Evolutionary conservation across 441 rosid genomes (phyloP), one percentile per base, ranked within the genome.

Genomic region (Raphanus hybrid): DNA sequence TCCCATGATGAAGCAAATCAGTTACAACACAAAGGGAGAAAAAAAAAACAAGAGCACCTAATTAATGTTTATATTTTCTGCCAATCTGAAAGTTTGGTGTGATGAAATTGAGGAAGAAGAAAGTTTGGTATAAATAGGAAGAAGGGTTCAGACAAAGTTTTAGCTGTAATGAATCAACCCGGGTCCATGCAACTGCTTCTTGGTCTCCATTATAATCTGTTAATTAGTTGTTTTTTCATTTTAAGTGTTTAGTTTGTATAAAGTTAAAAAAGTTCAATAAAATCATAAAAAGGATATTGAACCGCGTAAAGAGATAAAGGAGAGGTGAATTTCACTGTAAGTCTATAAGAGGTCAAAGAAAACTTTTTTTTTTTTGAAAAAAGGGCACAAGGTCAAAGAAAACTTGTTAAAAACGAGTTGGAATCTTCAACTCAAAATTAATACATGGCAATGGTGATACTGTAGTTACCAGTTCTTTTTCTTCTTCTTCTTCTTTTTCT

Each of bases 181-280:
- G 75, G 82, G 78, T 74, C 78, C 82, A 79, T 69, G 71, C 78
- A 74, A 69, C 71, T 16, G 45, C 57, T 35, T 71, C 52, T 20
- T 70, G 76, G 75, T 70, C 72, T 76, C 55, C 50, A 63, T 18
- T 64, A 55, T 15, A 18, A 34, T 63, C 50, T 27, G 48, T 70
- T 39, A 76, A 58, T 71, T 58, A 29, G 2, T 29, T 3, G 6
- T 15, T 9, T 41, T 50, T 73, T 73, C 15, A 10, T 63, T 35
- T 69, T 26, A 26, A 37, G 26, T 29, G 26, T 45, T 45, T 16
- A 18, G 23, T 16, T 55, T 55, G 26, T 55, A 15, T 41, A 52
- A 52, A 52, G 50, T 43, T 8, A 16, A 8, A 55, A 55, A 14
- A 50, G 45, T 39, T 39, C 8, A 50, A 4, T n/a, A 39, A 43